phyloP scores from a whole-genome alignment of 2,329 filamentous ascomycete species.

The Pestalotiopsis sp. region DNA sequence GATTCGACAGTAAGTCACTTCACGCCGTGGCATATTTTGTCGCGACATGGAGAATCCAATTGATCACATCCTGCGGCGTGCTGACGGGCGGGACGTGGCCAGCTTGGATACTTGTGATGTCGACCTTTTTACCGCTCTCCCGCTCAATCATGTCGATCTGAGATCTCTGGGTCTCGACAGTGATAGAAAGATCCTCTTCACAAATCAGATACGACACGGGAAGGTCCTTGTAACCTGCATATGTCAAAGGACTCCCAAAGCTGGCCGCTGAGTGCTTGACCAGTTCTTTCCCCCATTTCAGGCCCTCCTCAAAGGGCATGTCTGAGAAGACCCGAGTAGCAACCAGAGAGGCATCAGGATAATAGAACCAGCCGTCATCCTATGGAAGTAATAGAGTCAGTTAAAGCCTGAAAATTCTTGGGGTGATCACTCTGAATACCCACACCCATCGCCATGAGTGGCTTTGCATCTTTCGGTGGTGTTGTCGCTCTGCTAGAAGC shows the following conservation, averaged over 20 bases:
- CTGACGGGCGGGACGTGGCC: constrained; percentile 36
- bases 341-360: constrained; percentile 14
- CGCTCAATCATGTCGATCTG: constrained; percentile 31
- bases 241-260: constrained; percentile 36
- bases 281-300: constrained; percentile 11
- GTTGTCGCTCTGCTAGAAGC: constrained; percentile 1
- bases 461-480: background rate
- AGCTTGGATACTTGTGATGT: constrained; percentile 36
- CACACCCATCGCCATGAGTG: constrained; percentile 9
- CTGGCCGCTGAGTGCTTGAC: constrained; percentile 33
- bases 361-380: constrained; percentile 31
- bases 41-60: constrained; percentile 20
- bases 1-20: too few relatives aligned
- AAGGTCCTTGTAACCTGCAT: constrained; percentile 42
- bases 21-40: too few relatives aligned
- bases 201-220: constrained; percentile 42
- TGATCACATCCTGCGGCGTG: constrained; percentile 26
- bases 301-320: constrained; percentile 26
- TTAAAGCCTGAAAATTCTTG: background rate
- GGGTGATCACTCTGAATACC: background rate
- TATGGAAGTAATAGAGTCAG: background rate
- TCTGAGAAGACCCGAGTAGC: constrained; percentile 27
- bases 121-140: constrained; percentile 33
- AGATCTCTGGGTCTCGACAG: constrained; percentile 33
- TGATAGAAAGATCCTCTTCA: constrained; percentile 35